Percentiles rank a stretch among this genome's conserved stretches.
These are phyloP conservation scores for Pinus taeda DNA, from an alignment of 75 land plant genomes.

Conservation along the genomic window DNA sequence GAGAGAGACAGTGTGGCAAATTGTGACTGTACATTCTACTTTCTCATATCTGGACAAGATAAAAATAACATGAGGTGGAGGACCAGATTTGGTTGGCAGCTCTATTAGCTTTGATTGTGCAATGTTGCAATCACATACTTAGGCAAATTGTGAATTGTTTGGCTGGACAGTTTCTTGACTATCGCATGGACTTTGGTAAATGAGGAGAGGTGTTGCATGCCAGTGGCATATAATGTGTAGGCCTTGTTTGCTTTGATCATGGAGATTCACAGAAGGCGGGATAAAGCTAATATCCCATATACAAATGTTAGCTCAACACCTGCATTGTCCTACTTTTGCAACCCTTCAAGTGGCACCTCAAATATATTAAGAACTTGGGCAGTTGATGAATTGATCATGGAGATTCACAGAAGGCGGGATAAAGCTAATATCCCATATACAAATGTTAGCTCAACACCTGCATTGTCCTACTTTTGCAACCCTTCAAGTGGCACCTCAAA, in stretches of 20 bases:
- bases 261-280: conserved; percentile 93
- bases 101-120: conserved; percentile 65
- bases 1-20: no score
- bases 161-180: conserved; percentile 83
- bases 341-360: conserved; percentile 63
- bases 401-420: conserved; percentile 93
- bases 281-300: conserved; percentile 87
- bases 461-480: conserved; percentile 97
- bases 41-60: no score
- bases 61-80: conserved; percentile 54
- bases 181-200: conserved; percentile 80
- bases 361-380: conserved; percentile 13
- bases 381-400: conserved; percentile 82
- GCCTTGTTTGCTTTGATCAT: conserved; percentile 80
- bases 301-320: conserved; percentile 93
- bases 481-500: conserved; percentile 53
- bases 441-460: conserved; percentile 92
- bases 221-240: conserved; percentile 85
- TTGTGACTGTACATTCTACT: no score
- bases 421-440: conserved; percentile 88
- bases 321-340: conserved; percentile 95
- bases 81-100: conserved; percentile 76
- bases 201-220: conserved; percentile 75
- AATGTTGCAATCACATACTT: conserved; percentile 35
- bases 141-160: no score